Conservation (phyloP, 208 protist genomes). For the Acanthamoeba sp. region DNA sequence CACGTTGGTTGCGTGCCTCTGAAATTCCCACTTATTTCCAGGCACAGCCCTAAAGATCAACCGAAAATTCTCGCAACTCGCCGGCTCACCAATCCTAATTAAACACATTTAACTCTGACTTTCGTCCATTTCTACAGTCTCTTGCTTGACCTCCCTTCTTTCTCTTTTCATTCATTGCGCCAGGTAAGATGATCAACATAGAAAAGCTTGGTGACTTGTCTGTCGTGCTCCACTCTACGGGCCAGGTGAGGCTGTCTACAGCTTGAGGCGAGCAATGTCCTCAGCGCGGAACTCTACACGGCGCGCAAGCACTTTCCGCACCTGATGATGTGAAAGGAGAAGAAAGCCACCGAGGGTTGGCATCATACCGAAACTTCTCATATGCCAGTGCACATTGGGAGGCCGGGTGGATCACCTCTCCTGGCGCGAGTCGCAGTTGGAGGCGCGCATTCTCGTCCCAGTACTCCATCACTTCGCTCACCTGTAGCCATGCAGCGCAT, state of each 20-base stretch:
- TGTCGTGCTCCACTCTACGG: background rate
- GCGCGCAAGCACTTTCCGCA: constrained; percentile 58
- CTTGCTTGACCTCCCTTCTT: too few relatives aligned
- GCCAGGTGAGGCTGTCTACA: background rate
- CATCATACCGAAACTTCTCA: too few relatives aligned
- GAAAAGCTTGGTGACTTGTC: background rate
- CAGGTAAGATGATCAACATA: too few relatives aligned
- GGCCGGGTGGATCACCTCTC: constrained; percentile 22
- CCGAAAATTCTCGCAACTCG: too few relatives aligned
- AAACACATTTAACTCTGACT: too few relatives aligned
- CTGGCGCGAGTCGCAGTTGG: constrained; percentile 15
- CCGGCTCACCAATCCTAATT: too few relatives aligned
- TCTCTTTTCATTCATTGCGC: too few relatives aligned
- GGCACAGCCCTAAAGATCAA: too few relatives aligned
- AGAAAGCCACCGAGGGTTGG: background rate
- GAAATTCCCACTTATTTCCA: background rate
- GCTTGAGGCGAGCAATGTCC: constrained; percentile 42
- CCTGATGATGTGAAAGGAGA: background rate
- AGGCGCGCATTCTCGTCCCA: constrained; percentile 55
- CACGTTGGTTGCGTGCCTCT: background rate
- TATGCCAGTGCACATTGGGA: too few relatives aligned
- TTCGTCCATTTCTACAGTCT: too few relatives aligned
- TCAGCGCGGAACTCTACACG: constrained; percentile 32
- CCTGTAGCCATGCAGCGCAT: too few relatives aligned
- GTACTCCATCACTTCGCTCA: constrained; percentile 60